Base-by-base conservation (phyloP, 2,329 filamentous ascomycete species). In the Hymenoscyphus fructigenus region DNA sequence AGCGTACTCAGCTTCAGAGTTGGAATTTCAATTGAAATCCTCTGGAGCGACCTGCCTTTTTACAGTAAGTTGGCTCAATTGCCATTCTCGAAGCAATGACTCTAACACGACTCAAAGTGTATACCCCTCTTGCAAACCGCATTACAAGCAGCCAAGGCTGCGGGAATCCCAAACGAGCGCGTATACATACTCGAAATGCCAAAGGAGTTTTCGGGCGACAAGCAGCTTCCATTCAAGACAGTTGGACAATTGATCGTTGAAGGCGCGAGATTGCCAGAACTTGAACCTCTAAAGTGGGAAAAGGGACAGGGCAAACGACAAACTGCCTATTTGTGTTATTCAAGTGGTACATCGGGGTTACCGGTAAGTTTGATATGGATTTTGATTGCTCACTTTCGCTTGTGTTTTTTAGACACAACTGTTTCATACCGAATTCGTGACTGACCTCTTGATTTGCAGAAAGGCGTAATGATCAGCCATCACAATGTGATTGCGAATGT, bases 391-490 rank as follows among this genome's bases (percentile, higher is more conserved):
- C 44, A 57, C 23, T 17, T 34, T 3, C 28, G n/a, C 15, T 55
- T 14, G 17, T 4, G 36, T 12, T 10, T 20, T 10, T 17, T n/a
- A 20, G 14, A 28, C 55, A 23, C 20, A 20, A 10, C 36, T 23
- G 28, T 4, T 34, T 15, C 12, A 34, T 5, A 12, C 10, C 10
- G 7, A 36, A 36, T 3, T 36, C 34, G 14, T 41, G 26, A 15
- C 41, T 60, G 23, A 56, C 60, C 38, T 38, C 41, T 56, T 23
- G 20, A 10, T 38, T 32, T 61, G 38, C 50, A 75, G 1, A 98
- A 97, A 79, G 94, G 93, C 20, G 94, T 97, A 14, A 91, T 92
- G 85, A 83, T 97, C 56, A 91, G 88, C 20, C 94, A 98, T 77
- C 78, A 80, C 69, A 97, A 97, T 76, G 88, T 97, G 62, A 85